A percentile compares a stretch with the other conserved stretches of the same genome.
phyloP scores from a whole-genome alignment of 2,329 filamentous ascomycete genomes.

The Aphanocladium album region DNA sequence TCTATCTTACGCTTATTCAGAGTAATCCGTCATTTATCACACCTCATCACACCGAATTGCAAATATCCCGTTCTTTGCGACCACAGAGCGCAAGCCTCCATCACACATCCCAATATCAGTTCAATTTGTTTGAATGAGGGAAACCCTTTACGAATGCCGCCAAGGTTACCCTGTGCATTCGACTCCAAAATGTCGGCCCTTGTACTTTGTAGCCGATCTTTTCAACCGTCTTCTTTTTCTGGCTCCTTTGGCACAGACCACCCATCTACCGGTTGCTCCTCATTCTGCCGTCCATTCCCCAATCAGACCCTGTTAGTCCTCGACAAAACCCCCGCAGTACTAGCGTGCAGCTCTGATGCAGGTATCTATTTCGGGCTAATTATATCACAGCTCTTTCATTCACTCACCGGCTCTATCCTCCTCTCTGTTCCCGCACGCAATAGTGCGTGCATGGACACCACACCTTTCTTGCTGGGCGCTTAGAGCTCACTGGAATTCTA shows the following conservation, averaged over 20 bases:
- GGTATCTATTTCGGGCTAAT: conserved; percentile 11
- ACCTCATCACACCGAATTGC: not conserved
- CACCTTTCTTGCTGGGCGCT: conserved; percentile 14
- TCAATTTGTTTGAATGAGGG: not conserved
- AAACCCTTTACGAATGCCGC: not conserved
- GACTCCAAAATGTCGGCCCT: not conserved
- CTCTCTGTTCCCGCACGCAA: not conserved
- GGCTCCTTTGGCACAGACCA: conserved; percentile 1
- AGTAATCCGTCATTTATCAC: not conserved
- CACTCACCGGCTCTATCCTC: not conserved
- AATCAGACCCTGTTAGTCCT: not conserved
- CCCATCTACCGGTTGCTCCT: not conserved
- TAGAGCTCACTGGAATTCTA: conserved; percentile 20
- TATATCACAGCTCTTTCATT: not conserved
- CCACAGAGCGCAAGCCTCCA: not conserved
- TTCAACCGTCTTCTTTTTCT: not conserved
- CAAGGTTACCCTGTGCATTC: not conserved
- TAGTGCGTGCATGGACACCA: not conserved
- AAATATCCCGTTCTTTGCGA: not conserved
- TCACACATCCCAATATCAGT: not conserved
- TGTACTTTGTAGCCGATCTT: not conserved
- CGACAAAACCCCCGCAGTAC: conserved; percentile 1
- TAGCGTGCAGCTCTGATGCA: not conserved
- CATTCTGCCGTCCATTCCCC: not conserved
- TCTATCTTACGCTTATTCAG: not conserved